These are phyloP conservation scores for Solanum habrochaites DNA, from an alignment of 257 asterid genomes.

Conservation along the genomic window DNA sequence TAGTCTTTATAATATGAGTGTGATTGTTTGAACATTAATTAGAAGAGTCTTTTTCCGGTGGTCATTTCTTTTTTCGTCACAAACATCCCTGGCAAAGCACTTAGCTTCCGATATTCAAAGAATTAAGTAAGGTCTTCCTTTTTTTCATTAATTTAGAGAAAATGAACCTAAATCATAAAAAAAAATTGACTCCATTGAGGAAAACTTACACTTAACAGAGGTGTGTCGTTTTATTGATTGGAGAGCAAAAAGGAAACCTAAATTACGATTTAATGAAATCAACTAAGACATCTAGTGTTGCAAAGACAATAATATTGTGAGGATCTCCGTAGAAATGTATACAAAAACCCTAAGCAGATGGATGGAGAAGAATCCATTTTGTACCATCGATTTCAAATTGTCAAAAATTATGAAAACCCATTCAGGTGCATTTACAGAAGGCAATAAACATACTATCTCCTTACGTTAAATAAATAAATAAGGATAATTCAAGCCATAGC, in stretches of 20 bases:
- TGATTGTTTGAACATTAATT: too few species aligned
- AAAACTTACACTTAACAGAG: neutral
- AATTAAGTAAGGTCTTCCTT: neutral
- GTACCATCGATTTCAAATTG: neutral
- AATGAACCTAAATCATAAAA: neutral
- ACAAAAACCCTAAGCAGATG: neutral
- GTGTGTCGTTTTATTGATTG: too few species aligned
- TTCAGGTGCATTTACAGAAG: neutral
- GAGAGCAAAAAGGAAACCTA: too few species aligned
- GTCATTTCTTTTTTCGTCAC: too few species aligned
- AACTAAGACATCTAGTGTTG: too few species aligned
- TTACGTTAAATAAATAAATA: neutral
- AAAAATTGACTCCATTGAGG: neutral
- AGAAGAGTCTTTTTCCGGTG: neutral
- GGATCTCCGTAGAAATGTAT: neutral
- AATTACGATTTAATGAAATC: too few species aligned
- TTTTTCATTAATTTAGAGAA: neutral
- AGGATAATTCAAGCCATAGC: conserved; percentile 6
- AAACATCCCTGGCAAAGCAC: too few species aligned
- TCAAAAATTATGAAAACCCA: neutral
- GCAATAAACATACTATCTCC: neutral
- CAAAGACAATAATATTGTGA: too few species aligned
- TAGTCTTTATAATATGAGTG: too few species aligned
- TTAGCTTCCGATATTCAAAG: too few species aligned
- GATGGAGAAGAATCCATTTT: neutral